A percentile compares a stretch with the other conserved stretches of the same genome.
phyloP scores from a whole-genome alignment of 768 basidiomycete species.

The Tricholoma terreum region DNA sequence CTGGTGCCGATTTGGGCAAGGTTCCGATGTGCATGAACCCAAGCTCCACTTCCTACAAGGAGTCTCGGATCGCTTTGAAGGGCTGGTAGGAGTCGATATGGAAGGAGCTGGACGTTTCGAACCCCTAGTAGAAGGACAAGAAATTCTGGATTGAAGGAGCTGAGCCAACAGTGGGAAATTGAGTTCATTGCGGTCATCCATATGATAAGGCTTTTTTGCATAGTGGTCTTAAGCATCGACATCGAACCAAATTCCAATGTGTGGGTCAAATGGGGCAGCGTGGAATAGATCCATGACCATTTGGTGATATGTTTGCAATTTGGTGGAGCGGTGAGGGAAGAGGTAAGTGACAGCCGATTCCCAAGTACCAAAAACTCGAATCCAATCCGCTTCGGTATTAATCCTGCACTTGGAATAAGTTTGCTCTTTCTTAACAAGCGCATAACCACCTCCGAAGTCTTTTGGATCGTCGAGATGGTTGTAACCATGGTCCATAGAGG shows the following conservation, averaged over 20 bases:
- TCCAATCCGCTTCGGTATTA: slow-evolving; percentile 13
- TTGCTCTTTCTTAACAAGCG: slow-evolving; percentile 1
- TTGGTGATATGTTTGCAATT: slow-evolving; percentile 5
- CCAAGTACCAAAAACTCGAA: slow-evolving; percentile 12
- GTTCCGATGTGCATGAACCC: too few relatives aligned
- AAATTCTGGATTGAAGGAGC: too few relatives aligned
- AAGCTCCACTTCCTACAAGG: too few relatives aligned
- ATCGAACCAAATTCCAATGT: slow-evolving; percentile 10
- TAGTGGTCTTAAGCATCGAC: slow-evolving; percentile 7
- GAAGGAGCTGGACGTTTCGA: too few relatives aligned
- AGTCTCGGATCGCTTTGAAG: too few relatives aligned
- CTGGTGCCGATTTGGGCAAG: too few relatives aligned
- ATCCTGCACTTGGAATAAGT: neutral
- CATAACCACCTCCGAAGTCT: neutral
- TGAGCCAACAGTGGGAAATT: slow-evolving; percentile 7
- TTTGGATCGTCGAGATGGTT: too few relatives aligned
- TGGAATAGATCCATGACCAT: slow-evolving; percentile 13
- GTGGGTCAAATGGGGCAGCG: neutral
- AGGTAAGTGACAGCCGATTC: neutral
- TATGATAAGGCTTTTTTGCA: slow-evolving; percentile 4
- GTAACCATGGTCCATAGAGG: too few relatives aligned
- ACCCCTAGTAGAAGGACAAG: too few relatives aligned
- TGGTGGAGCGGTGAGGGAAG: slow-evolving; percentile 8
- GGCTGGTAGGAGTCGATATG: too few relatives aligned
- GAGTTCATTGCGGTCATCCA: slow-evolving; percentile 11